These are phyloP conservation scores for Bertia moriformis DNA, from an alignment of 2,329 filamentous ascomycete species.

Conservation along the genomic window DNA sequence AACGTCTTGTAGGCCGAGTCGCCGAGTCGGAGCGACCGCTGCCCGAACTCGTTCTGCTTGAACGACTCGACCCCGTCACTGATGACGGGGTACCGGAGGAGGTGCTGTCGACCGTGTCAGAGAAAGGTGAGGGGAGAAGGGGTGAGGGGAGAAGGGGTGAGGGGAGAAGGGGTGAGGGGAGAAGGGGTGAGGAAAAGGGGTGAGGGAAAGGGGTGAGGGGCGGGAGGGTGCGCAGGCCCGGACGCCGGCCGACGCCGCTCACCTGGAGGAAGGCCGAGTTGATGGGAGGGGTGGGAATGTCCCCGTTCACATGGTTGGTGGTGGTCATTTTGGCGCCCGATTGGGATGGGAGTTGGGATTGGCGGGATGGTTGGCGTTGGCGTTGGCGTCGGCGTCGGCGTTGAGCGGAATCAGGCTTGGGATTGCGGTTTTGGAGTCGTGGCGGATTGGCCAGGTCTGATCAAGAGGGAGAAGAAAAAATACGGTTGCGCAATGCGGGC, in stretches of 20 bases:
- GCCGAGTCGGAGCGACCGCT: constrained; percentile 65
- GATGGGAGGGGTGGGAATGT: constrained; percentile 18
- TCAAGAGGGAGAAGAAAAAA: no score
- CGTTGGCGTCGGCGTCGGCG: no score
- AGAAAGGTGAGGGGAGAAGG: constrained; percentile 3
- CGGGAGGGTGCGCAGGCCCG: background rate
- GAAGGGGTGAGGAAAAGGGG: background rate
- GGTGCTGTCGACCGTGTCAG: constrained; percentile 40
- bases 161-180: background rate
- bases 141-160: constrained; percentile 3
- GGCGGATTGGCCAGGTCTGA: no score
- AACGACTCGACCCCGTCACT: constrained; percentile 64
- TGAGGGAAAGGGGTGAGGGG: background rate
- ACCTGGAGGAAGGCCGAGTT: constrained; percentile 35
- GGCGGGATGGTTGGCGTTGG: no score
- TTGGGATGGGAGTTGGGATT: constrained; percentile 1
- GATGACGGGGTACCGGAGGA: constrained; percentile 72
- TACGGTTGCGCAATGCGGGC: no score
- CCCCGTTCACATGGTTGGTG: constrained; percentile 34
- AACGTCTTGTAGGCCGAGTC: constrained; percentile 63
- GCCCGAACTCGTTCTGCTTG: constrained; percentile 69
- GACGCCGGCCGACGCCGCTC: constrained; percentile 7
- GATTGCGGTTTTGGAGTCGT: no score
- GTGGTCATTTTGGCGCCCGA: constrained; percentile 14
- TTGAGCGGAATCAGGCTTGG: no score